Evolutionary conservation across 1,284 basidiomycete genomes (phyloP).

Genomic region (Xanthoconium separans): DNA sequence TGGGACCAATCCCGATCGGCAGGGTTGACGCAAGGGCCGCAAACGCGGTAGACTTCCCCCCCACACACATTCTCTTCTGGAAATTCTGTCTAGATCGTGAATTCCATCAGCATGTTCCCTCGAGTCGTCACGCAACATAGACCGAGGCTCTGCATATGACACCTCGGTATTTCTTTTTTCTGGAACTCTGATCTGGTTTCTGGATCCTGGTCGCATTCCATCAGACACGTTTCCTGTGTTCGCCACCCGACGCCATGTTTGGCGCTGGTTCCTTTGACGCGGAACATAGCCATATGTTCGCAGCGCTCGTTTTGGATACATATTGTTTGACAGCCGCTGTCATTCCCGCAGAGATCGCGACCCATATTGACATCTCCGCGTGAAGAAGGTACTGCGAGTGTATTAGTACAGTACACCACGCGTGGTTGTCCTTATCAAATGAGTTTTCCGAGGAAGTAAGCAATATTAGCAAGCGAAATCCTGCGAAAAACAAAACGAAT

Average conservation of each 20-base stretch:
- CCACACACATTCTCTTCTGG: too few species aligned
- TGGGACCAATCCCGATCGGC: background rate
- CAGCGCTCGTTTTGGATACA: background rate
- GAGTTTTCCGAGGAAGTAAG: constrained; percentile 1
- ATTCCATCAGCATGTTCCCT: background rate
- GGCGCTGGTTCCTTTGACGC: background rate
- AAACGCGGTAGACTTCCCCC: background rate
- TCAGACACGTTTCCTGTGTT: constrained; percentile 4
- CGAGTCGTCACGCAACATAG: constrained; percentile 1
- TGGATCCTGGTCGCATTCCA: background rate
- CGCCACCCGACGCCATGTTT: background rate
- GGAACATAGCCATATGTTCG: constrained; percentile 10
- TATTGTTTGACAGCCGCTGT: background rate
- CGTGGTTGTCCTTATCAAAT: background rate
- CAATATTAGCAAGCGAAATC: constrained; percentile 2
- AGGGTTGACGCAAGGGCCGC: background rate
- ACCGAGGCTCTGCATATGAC: background rate
- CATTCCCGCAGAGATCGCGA: background rate
- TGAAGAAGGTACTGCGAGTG: background rate
- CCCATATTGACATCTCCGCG: background rate
- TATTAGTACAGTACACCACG: too few species aligned
- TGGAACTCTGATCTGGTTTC: background rate
- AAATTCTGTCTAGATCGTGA: background rate
- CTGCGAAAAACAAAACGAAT: background rate
- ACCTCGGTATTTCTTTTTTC: background rate